phyloP scores from a whole-genome alignment of 129 eudicot genomes.

The Flaveria sonorensis region DNA sequence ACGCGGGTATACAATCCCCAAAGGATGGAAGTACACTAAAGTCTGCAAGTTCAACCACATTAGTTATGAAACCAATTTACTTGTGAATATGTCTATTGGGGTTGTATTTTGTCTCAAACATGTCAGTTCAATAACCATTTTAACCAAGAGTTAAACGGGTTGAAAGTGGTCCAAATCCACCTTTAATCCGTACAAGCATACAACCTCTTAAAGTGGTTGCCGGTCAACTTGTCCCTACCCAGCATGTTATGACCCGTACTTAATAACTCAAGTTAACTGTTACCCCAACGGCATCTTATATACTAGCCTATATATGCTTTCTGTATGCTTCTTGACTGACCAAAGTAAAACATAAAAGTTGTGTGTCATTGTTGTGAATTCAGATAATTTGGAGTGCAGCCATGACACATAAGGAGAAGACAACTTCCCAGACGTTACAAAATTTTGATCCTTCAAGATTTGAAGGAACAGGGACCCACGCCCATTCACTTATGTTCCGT shows the following conservation, averaged over 20 bases:
- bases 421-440: slow-evolving; percentile 16
- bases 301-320: neutral
- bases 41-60: neutral
- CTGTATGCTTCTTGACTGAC: neutral
- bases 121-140: neutral
- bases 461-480: slow-evolving; percentile 46
- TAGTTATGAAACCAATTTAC: too few relatives aligned
- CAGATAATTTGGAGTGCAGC: slow-evolving; percentile 43
- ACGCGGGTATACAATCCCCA: slow-evolving; percentile 58
- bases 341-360: neutral
- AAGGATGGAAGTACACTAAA: slow-evolving; percentile 49
- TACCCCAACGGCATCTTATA: neutral
- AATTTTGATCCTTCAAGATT: slow-evolving; percentile 56
- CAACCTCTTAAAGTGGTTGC: too few relatives aligned
- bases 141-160: slow-evolving; percentile 3
- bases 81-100: neutral
- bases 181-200: too few relatives aligned
- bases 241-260: too few relatives aligned
- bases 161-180: neutral
- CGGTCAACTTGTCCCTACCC: too few relatives aligned
- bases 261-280: neutral
- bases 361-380: neutral
- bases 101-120: neutral
- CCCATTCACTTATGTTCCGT: slow-evolving; percentile 49
- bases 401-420: slow-evolving; percentile 33